Evolutionary conservation across 768 basidiomycete species (phyloP), one percentile per base, ranked within the genome.

Genomic region (Hericium alpestre): DNA sequence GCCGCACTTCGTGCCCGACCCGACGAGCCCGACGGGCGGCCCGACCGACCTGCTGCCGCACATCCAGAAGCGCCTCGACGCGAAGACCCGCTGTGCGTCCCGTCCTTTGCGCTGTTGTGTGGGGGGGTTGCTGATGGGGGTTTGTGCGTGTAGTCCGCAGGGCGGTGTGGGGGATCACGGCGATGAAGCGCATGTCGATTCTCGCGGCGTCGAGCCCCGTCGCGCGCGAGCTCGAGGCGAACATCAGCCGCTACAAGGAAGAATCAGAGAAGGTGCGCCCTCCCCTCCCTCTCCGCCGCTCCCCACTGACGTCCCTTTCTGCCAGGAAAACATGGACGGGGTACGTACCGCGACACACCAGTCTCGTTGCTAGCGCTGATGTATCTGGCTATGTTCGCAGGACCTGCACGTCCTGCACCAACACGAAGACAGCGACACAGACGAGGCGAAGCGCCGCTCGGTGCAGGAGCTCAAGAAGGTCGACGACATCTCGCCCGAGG

Each of bases 51-150:
- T 98, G 65, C 72, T 97, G 64, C 94, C 95, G 27, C 81, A 87
- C 48, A 87, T 98, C 71, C 90, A 85, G 77, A 89, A 82, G 71
- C 86, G 83, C 32, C 93, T 96, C 73, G 83, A 96, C 67, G 93
- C 91, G 37, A 89, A 81, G 74, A 46, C 51, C 16, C 54, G 62
- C 32, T 63, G 62, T 63, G 20, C 41, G 62, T 54, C 27, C 25
- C 40, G 15, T 38, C 49, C 25, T 15, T 9, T 23, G 1, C 12
- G 2, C 15, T 13, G n/a, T 41, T 9, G 15, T 20, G 20, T 23
- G 18, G 38, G 12, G 8, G 9, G n/a, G 1, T 38, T 62, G 50
- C 58, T 63, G 58, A 59, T 25, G 9, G 32, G 32, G 32, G 25
- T 25, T 25, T 22, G 4, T 48, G 12, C 27, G 3, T 55, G 22